A percentile compares a stretch with the other conserved stretches of the same genome.
Conservation (phyloP, 208 protist species). For the Leishmania aethiopica region DNA sequence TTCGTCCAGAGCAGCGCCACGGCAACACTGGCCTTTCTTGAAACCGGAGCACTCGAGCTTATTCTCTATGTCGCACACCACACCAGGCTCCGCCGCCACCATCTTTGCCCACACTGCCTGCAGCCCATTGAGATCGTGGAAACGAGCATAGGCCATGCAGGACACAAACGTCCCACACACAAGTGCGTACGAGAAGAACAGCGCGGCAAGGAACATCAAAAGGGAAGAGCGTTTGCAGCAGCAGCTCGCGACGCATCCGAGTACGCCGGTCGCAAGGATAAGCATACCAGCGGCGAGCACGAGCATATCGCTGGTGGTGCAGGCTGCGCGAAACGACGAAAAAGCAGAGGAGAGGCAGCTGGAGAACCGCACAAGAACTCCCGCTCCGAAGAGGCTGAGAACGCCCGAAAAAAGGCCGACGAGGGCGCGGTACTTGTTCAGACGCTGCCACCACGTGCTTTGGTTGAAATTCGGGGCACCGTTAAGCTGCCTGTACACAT, state of each 20-base stretch:
- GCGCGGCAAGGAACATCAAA: slow-evolving; percentile 5
- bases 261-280: slow-evolving; percentile 13
- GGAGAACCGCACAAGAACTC: slow-evolving; percentile 11
- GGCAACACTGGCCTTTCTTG: slow-evolving; percentile 42
- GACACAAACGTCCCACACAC: slow-evolving; percentile 20
- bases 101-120: slow-evolving; percentile 24
- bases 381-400: slow-evolving; percentile 13
- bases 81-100: slow-evolving; percentile 16
- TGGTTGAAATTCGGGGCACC: slow-evolving; percentile 12
- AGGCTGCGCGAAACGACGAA: background rate
- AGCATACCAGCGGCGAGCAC: slow-evolving; percentile 10
- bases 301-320: background rate
- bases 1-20: slow-evolving; percentile 20
- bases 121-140: slow-evolving; percentile 12
- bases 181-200: slow-evolving; percentile 23
- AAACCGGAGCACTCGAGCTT: slow-evolving; percentile 55
- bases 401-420: slow-evolving; percentile 5
- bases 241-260: slow-evolving; percentile 17
- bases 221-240: slow-evolving; percentile 4
- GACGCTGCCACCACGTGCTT: slow-evolving; percentile 14
- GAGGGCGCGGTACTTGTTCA: slow-evolving; percentile 23
- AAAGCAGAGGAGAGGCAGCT: slow-evolving; percentile 15
- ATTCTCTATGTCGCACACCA: slow-evolving; percentile 44
- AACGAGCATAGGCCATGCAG: slow-evolving; percentile 2
- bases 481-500: slow-evolving; percentile 40